Base-by-base conservation (phyloP, 2,329 filamentous ascomycete species). In the Epichloe sylvatica region DNA sequence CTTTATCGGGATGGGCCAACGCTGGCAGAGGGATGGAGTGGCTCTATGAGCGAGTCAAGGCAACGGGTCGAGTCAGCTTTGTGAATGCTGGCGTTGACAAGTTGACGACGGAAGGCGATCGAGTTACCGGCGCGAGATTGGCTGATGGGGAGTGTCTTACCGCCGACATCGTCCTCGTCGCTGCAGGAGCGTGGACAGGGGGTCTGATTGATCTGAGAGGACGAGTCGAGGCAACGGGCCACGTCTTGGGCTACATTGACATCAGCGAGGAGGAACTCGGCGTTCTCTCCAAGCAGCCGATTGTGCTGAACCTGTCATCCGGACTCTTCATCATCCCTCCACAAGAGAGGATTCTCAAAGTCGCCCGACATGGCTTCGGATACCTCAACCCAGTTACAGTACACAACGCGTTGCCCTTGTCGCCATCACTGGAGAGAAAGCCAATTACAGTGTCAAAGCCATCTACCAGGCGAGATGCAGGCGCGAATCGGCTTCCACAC, bases 121-220 rank as follows among this genome's bases (percentile, higher is more conserved):
- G 59, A 42, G 68, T 76, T n/a, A 70, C 73, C 1, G 86, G 86
- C 35, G 84, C 64, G 15, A 60, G 60, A 54, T 46, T 67, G 43
- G 55, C 55, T n/a, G 59, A 64, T 45, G 60, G 61, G 6, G 53
- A 47, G 72, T 21, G 71, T 6, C 53, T 68, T 6, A 68, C 66
- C 4, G 86, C 84, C 2, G 84, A 87, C 51, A 72, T 94, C 7
- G 82, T 86, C 35, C 72, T 96, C 49, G 74, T 94, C 2, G 89
- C 91, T 0, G 81, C 89, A 0, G 91, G 91, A 15, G 89, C 91
- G 4, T 97, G 91, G 90, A 87, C 86, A 2, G 78, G 82, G 2
- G 75, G 77, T 1, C 73, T 96, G 21, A 69, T 96, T 50, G 85
- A 95, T 64, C 71, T 96, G 1, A 73, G 81, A 44, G 86, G 87